Base-by-base conservation (phyloP, 2,329 filamentous ascomycete species). In the Trichoderma koningiopsis region DNA sequence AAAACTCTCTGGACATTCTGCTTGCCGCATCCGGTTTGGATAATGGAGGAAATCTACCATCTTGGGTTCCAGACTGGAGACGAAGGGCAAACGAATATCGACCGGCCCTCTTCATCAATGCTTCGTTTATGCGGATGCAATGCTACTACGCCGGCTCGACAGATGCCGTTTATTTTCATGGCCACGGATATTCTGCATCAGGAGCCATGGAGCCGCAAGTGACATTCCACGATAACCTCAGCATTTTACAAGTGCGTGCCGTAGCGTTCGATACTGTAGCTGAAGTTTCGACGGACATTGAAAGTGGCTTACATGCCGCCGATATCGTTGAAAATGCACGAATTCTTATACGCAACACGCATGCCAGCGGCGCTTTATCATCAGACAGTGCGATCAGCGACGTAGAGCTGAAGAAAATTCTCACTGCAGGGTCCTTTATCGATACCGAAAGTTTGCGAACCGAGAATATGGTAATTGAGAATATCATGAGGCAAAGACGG, bases 31-130 rank as follows among this genome's bases (percentile, higher is more conserved):
- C 16, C 3, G 43, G 43, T 3, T 49, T 29, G 10, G 43, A 13
- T 33, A n/a, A 3, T 16, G 27, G 16, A 16, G 16, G 4, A 14
- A 13, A 52, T 10, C 14, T 62, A 4, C 40, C 59, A 0, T 52
- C 40, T n/a, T 62, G 59, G 59, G 59, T 62, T 19, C 59, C 59
- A 2, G 59, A 62, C 29, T 52, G 59, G 59, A 62, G 59, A 24
- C 40, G 59, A 47, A 29, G n/a, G 4, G 59, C 59, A 22, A 52
- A 62, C 27, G 40, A 52, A 33, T 5, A 11, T 19, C 59, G 59
- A 1, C 59, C 59, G 16, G 31, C 59, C 4, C 59, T 62, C 29
- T 62, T 62, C 40, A 16, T 62, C 16, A 62, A 62, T 4, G 59
- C 27, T 14, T 52, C 40, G 16, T 22, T 52, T 2, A 52, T 35